Evolutionary conservation across 495 filamentous ascomycete genomes (phyloP).

Genomic region (Hypoxylon subgilvum): DNA sequence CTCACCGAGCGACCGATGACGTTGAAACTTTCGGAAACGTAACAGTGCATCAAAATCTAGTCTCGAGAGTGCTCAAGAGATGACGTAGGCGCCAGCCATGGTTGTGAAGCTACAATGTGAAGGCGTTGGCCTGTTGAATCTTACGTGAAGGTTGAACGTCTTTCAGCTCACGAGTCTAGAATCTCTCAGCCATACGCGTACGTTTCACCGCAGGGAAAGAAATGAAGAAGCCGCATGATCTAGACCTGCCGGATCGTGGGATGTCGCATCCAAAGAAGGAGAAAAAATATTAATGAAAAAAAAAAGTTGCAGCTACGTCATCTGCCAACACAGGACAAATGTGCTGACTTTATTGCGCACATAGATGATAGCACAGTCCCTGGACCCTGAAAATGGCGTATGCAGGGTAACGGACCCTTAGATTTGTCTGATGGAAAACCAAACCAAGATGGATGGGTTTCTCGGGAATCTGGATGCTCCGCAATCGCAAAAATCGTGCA

Average conservation of each 20-base stretch:
- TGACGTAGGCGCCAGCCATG: constrained; percentile 27
- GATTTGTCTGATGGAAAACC: constrained; percentile 18
- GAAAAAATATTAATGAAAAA: not conserved
- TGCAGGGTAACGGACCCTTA: constrained; percentile 32
- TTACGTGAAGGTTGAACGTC: not conserved
- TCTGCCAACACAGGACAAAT: constrained; percentile 3
- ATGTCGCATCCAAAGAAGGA: not conserved
- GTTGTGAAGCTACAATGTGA: constrained; percentile 11
- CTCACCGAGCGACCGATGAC: constrained; percentile 34
- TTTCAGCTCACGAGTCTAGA: constrained; percentile 20
- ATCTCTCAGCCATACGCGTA: not conserved
- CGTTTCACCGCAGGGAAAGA: not conserved
- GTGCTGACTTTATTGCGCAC: not conserved
- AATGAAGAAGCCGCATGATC: constrained; percentile 1
- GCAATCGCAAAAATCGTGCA: constrained; percentile 19
- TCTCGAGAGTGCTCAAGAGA: not conserved
- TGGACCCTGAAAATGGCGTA: constrained; percentile 21
- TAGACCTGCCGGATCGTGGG: constrained; percentile 8
- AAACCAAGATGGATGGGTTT: constrained; percentile 24
- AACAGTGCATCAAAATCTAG: constrained; percentile 2
- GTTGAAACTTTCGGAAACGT: not conserved
- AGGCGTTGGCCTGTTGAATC: not conserved
- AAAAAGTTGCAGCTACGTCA: constrained; percentile 24
- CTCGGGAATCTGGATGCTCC: constrained; percentile 29
- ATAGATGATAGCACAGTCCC: constrained; percentile 3